Evolutionary conservation across 306 rosid species (phyloP).

Genomic region (Ziziphus jujuba): DNA sequence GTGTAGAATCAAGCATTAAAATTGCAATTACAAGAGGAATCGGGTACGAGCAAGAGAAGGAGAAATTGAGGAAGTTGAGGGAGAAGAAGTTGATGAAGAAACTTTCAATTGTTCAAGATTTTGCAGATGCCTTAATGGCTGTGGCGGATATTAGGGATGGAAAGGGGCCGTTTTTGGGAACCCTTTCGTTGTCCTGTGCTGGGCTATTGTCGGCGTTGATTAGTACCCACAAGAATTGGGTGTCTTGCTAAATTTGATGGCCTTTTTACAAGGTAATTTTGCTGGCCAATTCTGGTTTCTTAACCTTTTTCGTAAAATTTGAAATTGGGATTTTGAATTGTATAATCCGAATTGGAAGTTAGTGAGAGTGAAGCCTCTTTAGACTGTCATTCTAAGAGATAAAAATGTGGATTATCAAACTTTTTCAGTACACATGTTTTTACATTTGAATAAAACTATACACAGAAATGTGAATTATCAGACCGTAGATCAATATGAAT

Average conservation of each 20-base stretch:
- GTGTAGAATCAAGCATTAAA: slow-evolving; percentile 52
- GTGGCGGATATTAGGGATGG: slow-evolving; percentile 75
- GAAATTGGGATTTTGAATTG: neutral
- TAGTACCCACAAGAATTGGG: slow-evolving; percentile 90
- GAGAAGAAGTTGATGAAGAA: slow-evolving; percentile 67
- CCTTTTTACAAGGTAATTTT: slow-evolving; percentile 17
- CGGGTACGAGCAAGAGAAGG: slow-evolving; percentile 38
- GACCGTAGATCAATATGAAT: no score
- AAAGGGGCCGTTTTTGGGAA: slow-evolving; percentile 49
- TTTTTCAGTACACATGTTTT: no score
- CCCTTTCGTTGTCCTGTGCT: slow-evolving; percentile 55
- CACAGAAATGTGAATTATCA: no score
- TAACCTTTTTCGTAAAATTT: neutral
- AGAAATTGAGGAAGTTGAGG: slow-evolving; percentile 43
- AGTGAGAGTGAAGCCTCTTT: no score
- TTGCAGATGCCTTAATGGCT: slow-evolving; percentile 81
- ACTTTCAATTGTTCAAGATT: slow-evolving; percentile 80
- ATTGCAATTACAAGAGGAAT: slow-evolving; percentile 34
- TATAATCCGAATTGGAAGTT: no score
- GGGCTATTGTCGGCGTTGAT: slow-evolving; percentile 80
- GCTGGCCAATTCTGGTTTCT: neutral
- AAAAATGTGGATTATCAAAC: no score
- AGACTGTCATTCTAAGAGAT: no score
- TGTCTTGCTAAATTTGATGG: slow-evolving; percentile 51
- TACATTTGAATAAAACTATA: no score